Base-by-base conservation (phyloP, 2,329 filamentous ascomycete genomes). In the Alternaria gaisen region DNA sequence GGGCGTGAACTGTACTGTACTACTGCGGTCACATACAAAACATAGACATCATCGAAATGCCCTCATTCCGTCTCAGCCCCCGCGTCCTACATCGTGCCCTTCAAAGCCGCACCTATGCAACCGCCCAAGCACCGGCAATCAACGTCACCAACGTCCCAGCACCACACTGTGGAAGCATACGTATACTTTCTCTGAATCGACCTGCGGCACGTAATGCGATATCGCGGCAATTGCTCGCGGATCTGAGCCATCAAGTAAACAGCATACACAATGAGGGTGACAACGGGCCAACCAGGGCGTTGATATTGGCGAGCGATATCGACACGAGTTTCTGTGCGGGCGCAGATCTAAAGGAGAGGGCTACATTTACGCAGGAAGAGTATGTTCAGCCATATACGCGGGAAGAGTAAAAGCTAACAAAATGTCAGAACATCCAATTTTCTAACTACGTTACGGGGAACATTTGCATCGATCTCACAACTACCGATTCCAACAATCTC, bases 321-420 rank as follows among this genome's bases (percentile, higher is more conserved):
- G 92, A 97, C 70, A 84, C 87, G 24, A 91, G 89, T 71, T 99
- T 99, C 79, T 99, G 95, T 79, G 93, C 95, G 0, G 95, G 95
- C 38, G 95, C 95, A 4, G 95, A 99, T 76, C 81, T 99, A 72
- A 98, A 97, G 77, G 94, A 97, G 83, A 84, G 94, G 28, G 86
- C 86, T 60, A 87, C 85, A 4, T 95, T 97, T 80, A 90, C 87
- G 1, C 85, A 84, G 62, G 87, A 93, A 70, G 91, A 97, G 93
- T 97, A 79, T 63, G 87, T 57, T 5, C n/a, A 9, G 2, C n/a
- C 3, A 22, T 22, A 36, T 14, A 22, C 10, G 9, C 16, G 24
- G 26, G 26, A 44, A 44, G 32, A 30, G n/a, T 47, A 52, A 50
- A 24, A 16, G 22, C 57, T 64, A 68, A 73, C 62, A 43, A 20